Evolutionary conservation across 2,329 filamentous ascomycete genomes (phyloP), one percentile per base, ranked within the genome.

Genomic region (Myrmaecium sp.): DNA sequence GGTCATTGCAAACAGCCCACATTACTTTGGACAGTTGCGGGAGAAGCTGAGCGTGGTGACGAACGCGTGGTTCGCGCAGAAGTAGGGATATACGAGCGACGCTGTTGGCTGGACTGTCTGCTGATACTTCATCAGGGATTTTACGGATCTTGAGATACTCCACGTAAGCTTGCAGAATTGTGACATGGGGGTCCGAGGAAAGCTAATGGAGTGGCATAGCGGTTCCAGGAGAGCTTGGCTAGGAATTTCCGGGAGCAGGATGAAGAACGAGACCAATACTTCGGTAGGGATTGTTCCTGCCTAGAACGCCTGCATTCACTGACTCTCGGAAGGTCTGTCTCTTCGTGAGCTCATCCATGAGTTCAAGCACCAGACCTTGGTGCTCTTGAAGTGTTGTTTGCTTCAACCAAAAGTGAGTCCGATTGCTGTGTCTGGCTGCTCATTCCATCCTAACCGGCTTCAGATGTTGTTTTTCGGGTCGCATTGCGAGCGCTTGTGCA

Each of bases 381-480:
- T 95, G 25, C 62, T 98, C 29, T 73, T 98, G 46, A 98, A 98
- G 58, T 92, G 81, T 49, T 76, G 84, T 49, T 59, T 98, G 35
- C 61, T 98, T 35, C 86, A 98, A 51, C 86, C 83, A 28, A 98
- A 95, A 72, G 84, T 92, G 49, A 13, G 41, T 30, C 13, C 26
- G 25, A 14, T 9, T 13, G 8, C 14, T 5, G 5, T 7, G 26
- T 9, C 14, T 7, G 14, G 11, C 14, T n/a, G 17, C 19, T 27
- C 13, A 13, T 10, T 14, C 30, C 24, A 16, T 21, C 13, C 26
- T 3, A 17, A 23, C 39, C 47, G 19, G 47, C 33, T 15, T 0
- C 39, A 93, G 84, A 95, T 95, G 78, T 73, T 98, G 28, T 95
- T 98, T 58, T 98, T 95, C 43, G 84, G 89, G 34, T 83, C 86